Base-by-base conservation (phyloP, 495 filamentous ascomycete species). In the Sordaria brevicollis region DNA sequence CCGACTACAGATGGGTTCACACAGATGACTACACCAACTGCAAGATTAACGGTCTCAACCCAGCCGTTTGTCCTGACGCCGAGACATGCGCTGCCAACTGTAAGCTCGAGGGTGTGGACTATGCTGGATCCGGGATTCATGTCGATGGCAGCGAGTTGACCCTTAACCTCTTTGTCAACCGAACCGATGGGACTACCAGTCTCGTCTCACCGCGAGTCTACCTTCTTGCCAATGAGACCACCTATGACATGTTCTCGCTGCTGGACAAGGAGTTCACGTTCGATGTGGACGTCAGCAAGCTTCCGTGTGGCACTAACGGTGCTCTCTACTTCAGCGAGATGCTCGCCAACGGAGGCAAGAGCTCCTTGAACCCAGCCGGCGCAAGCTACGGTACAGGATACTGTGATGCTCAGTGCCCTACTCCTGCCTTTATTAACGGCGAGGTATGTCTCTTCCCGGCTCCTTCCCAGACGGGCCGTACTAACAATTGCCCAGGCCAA, bases 241-340 rank as follows among this genome's bases (percentile, higher is more conserved):
- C 86, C 65, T 91, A 91, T 76, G 82, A 88, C 65, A 84, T 87
- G 83, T 74, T 90, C 66, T 79, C 87, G 66, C 79, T 91, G 0
- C 80, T 84, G 4, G 86, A 86, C 71, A 76, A 84, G 54, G 90
- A 92, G 73, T 80, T 91, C 71, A 81, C 84, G 29, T 91, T 91
- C 74, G 88, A 90, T 65, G 85, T 91, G 35, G 88, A 92, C 72
- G 80, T 84, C 1, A 84, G 83, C 54, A 83, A 83, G 37, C 81
- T 91, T 4, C 85, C 84, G 1, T 92, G 89, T 73, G 89, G 89
- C 9, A 84, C 89, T 79, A 92, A 91, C 76, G 86, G 86, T 31
- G 89, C 89, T 8, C 82, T 92, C 1, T 91, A 91, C 75, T 82
- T 91, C 37, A 84, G 86, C n/a, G 87, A 89, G 77, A 91, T 92